Evolutionary conservation across 208 protist species (phyloP).

Genomic region (Porcisia hertigi): DNA sequence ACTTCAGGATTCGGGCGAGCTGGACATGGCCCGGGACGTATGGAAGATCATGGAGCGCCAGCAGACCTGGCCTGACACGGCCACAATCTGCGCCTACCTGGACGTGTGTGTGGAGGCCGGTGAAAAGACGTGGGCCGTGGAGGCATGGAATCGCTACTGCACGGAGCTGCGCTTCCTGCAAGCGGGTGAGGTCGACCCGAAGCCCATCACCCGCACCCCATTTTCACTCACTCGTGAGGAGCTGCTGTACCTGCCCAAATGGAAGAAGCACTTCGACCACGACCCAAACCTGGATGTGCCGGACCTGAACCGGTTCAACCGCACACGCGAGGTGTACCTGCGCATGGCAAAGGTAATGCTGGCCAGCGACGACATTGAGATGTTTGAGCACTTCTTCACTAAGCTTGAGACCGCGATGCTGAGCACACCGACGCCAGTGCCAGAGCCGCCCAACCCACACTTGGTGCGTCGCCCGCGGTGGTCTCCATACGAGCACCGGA

Average conservation of each 20-base stretch:
- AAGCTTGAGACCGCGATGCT: conserved; percentile 82
- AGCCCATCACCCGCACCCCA: conserved; percentile 84
- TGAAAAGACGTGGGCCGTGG: conserved; percentile 83
- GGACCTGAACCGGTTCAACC: conserved; percentile 92
- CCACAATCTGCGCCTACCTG: conserved; percentile 85
- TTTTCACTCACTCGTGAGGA: conserved; percentile 89
- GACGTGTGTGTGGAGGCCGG: conserved; percentile 76
- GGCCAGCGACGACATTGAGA: conserved; percentile 45
- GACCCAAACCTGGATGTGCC: conserved; percentile 91
- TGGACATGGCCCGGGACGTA: conserved; percentile 90
- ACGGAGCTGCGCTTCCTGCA: conserved; percentile 85
- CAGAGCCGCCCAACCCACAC: conserved; percentile 90
- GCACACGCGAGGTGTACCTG: conserved; percentile 87
- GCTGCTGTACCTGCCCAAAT: conserved; percentile 90
- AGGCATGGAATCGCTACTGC: conserved; percentile 92
- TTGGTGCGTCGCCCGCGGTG: conserved; percentile 69
- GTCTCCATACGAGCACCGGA: conserved; percentile 76
- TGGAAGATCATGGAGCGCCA: conserved; percentile 94
- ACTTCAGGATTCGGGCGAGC: conserved; percentile 66
- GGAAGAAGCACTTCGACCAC: conserved; percentile 94
- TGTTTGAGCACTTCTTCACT: conserved; percentile 77
- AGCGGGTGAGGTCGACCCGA: conserved; percentile 85
- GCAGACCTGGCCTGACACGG: conserved; percentile 90
- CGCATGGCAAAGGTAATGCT: conserved; percentile 83
- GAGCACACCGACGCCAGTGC: conserved; percentile 86